Conservation (phyloP, 345 rosid species). For the Trapa incisa region DNA sequence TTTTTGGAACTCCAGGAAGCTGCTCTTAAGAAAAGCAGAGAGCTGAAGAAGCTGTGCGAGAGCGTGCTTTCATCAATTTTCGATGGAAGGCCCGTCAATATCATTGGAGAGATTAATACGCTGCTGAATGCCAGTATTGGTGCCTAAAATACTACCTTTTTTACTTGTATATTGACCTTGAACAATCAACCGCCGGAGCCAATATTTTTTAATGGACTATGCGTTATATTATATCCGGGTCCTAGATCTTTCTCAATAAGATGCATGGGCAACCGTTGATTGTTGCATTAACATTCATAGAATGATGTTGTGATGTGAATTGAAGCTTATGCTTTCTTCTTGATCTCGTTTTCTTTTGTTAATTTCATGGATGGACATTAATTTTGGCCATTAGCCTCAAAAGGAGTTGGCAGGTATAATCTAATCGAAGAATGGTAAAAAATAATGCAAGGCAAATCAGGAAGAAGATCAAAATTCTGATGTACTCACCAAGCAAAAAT, state of each 20-base stretch:
- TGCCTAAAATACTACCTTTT: slow-evolving; percentile 15
- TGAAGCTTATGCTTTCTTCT: too few species aligned
- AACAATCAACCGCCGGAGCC: neutral
- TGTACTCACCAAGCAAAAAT: neutral
- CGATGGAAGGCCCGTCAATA: slow-evolving; percentile 92
- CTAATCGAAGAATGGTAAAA: too few species aligned
- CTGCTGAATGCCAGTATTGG: slow-evolving; percentile 56
- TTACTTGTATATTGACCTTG: neutral
- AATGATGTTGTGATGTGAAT: too few species aligned
- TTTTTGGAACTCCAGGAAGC: slow-evolving; percentile 46
- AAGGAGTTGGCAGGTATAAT: too few species aligned
- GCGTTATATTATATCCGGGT: neutral
- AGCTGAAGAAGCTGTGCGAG: slow-evolving; percentile 80
- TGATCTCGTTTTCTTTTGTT: too few species aligned
- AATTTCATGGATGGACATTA: too few species aligned
- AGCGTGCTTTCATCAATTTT: slow-evolving; percentile 75
- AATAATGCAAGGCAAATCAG: too few species aligned
- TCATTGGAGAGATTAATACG: slow-evolving; percentile 90
- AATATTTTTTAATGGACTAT: neutral
- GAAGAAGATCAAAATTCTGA: neutral
- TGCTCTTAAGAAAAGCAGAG: slow-evolving; percentile 66
- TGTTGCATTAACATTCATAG: neutral
- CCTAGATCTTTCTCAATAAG: neutral
- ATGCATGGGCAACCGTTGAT: neutral
- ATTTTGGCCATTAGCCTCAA: too few species aligned